Percentiles rank a stretch among this genome's conserved stretches.
These are phyloP conservation scores for Acacia melanoxylon DNA, from an alignment of 306 rosid species.

Conservation along the genomic window DNA sequence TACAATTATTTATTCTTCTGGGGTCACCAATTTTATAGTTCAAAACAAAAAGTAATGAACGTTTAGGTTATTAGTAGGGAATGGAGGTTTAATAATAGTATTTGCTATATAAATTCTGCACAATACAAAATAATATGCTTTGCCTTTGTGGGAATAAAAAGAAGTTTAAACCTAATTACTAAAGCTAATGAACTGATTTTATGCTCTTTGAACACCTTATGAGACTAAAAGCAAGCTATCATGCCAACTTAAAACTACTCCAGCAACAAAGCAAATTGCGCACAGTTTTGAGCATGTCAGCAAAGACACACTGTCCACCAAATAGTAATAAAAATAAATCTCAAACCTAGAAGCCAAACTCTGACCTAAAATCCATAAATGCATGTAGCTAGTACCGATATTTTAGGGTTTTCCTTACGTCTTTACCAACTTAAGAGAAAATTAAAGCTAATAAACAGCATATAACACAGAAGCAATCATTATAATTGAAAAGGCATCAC, in stretches of 20 bases:
- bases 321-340: constrained; percentile 12
- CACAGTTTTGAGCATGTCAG: constrained; percentile 85
- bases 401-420: neutral
- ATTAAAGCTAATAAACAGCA: neutral
- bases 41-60: constrained; percentile 23
- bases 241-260: constrained; percentile 63
- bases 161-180: neutral
- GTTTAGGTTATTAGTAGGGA: constrained; percentile 36
- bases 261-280: constrained; percentile 75
- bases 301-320: constrained; percentile 59
- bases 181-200: neutral
- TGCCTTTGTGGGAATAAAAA: neutral
- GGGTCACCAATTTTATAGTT: constrained; percentile 37
- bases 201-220: neutral
- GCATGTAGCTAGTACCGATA: neutral
- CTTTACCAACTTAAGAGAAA: neutral
- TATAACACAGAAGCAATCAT: neutral
- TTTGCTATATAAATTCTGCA: constrained; percentile 23
- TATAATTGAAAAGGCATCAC: neutral
- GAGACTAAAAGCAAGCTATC: neutral
- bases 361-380: neutral
- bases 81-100: constrained; percentile 48
- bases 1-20: constrained; percentile 34
- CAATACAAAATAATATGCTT: constrained; percentile 5
- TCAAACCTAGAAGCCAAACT: constrained; percentile 15